Evolutionary conservation across 2,329 filamentous ascomycete species (phyloP).

Genomic region (Claviceps digitariae): DNA sequence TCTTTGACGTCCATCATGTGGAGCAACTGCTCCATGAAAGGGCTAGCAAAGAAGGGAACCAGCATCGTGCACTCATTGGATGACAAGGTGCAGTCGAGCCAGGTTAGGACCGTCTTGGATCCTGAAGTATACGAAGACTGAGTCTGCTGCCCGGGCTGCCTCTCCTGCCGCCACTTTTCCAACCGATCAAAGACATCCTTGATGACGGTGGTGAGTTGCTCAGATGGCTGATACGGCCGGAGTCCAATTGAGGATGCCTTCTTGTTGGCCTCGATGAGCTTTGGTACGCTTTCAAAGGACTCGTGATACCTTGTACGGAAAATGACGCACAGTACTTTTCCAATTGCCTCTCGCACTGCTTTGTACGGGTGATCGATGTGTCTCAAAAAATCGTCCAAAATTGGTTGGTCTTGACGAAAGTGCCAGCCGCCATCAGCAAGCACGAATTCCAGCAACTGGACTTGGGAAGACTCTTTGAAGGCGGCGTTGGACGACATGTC

Average conservation of each 20-base stretch:
- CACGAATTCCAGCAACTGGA: constrained; percentile 76
- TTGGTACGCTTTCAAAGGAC: constrained; percentile 68
- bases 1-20: constrained; percentile 99
- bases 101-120: constrained; percentile 88
- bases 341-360: constrained; percentile 88
- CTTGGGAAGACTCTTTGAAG: constrained; percentile 97
- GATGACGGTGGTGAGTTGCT: constrained; percentile 61
- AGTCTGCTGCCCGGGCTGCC: constrained; percentile 77
- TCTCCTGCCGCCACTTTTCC: constrained; percentile 76
- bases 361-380: constrained; percentile 98
- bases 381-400: constrained; percentile 74
- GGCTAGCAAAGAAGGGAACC: constrained; percentile 76
- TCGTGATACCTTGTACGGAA: constrained; percentile 90
- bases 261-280: constrained; percentile 67
- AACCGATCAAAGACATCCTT: constrained; percentile 64
- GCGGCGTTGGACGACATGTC: constrained; percentile 94
- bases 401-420: constrained; percentile 79
- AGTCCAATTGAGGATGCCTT: constrained; percentile 68
- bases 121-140: constrained; percentile 91
- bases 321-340: constrained; percentile 73
- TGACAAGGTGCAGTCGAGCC: constrained; percentile 83
- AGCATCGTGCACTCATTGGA: constrained; percentile 89
- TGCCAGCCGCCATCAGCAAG: constrained; percentile 91
- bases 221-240: constrained; percentile 65
- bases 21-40: constrained; percentile 82